A percentile compares a stretch with the other conserved stretches of the same genome.
phyloP scores from a whole-genome alignment of 805 yeast species.

The Starmera amethionina region DNA sequence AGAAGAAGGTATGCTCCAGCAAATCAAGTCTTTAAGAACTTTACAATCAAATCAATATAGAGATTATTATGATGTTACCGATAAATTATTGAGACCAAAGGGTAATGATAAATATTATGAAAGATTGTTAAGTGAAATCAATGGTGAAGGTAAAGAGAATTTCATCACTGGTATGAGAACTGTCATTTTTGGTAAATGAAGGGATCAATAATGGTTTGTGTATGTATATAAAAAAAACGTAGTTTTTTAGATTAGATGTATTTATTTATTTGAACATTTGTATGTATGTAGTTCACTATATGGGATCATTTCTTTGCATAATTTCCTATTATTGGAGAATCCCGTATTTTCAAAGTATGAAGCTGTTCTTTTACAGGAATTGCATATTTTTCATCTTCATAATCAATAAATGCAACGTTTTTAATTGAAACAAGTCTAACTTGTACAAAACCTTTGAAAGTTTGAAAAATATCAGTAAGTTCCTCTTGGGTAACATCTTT shows the following conservation, averaged over 20 bases:
- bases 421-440: slow-evolving; percentile 57
- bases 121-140: slow-evolving; percentile 58
- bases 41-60: slow-evolving; percentile 52
- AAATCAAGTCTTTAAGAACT: slow-evolving; percentile 47
- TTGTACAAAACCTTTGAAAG: slow-evolving; percentile 52
- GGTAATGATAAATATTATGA: slow-evolving; percentile 78
- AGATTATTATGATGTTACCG: slow-evolving; percentile 53
- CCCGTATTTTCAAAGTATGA: slow-evolving; percentile 13
- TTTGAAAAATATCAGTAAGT: slow-evolving; percentile 36
- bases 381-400: slow-evolving; percentile 45
- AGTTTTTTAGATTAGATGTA: no score
- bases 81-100: slow-evolving; percentile 64
- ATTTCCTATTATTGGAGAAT: slow-evolving; percentile 12
- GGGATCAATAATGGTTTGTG: background rate
- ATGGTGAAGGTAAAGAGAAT: slow-evolving; percentile 62
- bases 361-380: slow-evolving; percentile 25
- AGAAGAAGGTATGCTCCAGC: slow-evolving; percentile 38
- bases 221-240: background rate
- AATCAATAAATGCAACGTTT: slow-evolving; percentile 76
- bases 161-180: slow-evolving; percentile 59
- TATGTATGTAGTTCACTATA: background rate
- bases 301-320: slow-evolving; percentile 17
- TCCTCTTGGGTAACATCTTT: slow-evolving; percentile 26
- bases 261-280: background rate
- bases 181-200: slow-evolving; percentile 64